phyloP scores from a whole-genome alignment of 345 rosid species.

The Bruguiera gymnorhiza region DNA sequence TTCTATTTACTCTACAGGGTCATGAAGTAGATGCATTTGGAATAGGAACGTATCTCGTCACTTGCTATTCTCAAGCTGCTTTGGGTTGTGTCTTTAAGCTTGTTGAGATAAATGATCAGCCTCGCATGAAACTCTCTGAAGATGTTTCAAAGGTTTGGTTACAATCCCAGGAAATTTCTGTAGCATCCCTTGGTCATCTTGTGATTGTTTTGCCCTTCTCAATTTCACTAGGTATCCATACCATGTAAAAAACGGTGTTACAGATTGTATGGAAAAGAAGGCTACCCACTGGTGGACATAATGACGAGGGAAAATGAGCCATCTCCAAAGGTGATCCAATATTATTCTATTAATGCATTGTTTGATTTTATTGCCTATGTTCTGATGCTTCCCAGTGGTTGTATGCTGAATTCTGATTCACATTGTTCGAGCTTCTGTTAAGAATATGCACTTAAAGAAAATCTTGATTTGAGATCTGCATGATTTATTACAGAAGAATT shows the following conservation, averaged over 20 bases:
- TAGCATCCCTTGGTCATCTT: not conserved
- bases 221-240: conserved; percentile 64
- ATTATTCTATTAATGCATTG: too few relatives aligned
- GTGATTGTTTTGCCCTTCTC: not conserved
- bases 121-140: conserved; percentile 98
- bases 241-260: conserved; percentile 82
- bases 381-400: too few relatives aligned
- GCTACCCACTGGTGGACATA: conserved; percentile 90
- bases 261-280: conserved; percentile 84
- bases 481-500: too few relatives aligned
- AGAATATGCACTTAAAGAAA: too few relatives aligned
- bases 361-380: too few relatives aligned
- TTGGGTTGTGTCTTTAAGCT: conserved; percentile 97
- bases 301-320: conserved; percentile 91
- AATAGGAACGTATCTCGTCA: conserved; percentile 87
- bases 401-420: too few relatives aligned
- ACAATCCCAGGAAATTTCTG: conserved; percentile 4
- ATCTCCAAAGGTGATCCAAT: conserved; percentile 60
- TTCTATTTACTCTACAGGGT: conserved; percentile 45
- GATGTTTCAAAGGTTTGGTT: conserved; percentile 84
- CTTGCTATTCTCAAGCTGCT: conserved; percentile 94
- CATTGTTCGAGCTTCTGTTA: too few relatives aligned
- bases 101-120: conserved; percentile 87
- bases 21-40: conserved; percentile 96
- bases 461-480: too few relatives aligned